Conservation (phyloP, 2,329 filamentous ascomycete genomes). For the Cladosporium sp. region DNA sequence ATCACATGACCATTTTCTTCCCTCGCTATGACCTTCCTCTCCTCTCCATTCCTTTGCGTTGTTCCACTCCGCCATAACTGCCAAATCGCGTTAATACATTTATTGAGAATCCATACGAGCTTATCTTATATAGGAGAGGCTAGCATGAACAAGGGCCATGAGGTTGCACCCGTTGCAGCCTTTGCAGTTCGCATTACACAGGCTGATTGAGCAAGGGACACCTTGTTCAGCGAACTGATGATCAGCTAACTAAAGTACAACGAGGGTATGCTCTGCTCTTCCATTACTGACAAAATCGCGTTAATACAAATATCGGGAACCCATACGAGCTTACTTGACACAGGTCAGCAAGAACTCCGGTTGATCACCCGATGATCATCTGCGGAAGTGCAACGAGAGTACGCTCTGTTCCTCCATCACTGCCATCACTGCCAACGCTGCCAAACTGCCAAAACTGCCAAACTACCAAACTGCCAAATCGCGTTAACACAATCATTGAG, state of each 20-base stretch:
- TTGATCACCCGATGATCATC: neutral
- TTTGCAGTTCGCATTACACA: too few relatives aligned
- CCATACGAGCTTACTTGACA: slow-evolving; percentile 13
- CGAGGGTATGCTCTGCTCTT: neutral
- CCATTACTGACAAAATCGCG: neutral
- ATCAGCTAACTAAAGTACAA: neutral
- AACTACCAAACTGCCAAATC: too few relatives aligned
- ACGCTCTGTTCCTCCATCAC: too few relatives aligned
- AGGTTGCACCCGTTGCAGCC: too few relatives aligned
- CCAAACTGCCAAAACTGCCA: too few relatives aligned
- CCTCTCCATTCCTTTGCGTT: neutral
- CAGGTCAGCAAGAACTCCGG: neutral
- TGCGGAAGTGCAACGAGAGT: too few relatives aligned
- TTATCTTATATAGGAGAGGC: neutral
- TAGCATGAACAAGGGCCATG: neutral
- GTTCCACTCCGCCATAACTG: neutral
- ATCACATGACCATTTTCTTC: slow-evolving; percentile 10
- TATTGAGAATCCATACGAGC: slow-evolving; percentile 8
- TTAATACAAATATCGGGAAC: neutral
- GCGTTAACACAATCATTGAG: too few relatives aligned
- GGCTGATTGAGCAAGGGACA: too few relatives aligned
- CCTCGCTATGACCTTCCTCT: neutral
- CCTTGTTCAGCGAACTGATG: neutral
- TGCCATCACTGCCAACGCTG: too few relatives aligned
- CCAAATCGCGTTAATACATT: neutral